Conservation (phyloP, 2,329 filamentous ascomycete species). For the Pseudopyrenochaeta lycopersici region DNA sequence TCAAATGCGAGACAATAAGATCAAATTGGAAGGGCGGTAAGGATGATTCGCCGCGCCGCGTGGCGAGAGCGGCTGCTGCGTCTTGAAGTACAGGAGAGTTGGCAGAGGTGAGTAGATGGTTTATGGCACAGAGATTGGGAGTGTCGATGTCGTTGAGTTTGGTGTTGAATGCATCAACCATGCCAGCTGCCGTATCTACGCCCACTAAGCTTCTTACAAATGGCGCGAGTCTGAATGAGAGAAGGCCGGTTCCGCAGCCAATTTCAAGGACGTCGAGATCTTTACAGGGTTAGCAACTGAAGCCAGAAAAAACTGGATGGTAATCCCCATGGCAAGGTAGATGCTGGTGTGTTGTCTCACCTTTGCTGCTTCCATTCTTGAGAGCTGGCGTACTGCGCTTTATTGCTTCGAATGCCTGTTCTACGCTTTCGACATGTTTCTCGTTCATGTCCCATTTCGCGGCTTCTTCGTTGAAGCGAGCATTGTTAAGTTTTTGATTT, state of each 20-base stretch:
- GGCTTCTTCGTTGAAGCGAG: conserved; percentile 65
- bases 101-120: conserved; percentile 59
- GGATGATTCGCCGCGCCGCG: conserved; percentile 32
- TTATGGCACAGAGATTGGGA: conserved; percentile 58
- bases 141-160: conserved; percentile 51
- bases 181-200: conserved; percentile 63
- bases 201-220: conserved; percentile 59
- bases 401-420: conserved; percentile 58
- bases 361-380: conserved; percentile 37
- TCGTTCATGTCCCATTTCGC: conserved; percentile 64
- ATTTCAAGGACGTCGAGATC: conserved; percentile 62
- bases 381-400: conserved; percentile 49
- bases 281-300: not conserved
- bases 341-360: conserved; percentile 21
- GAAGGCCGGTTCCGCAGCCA: conserved; percentile 65
- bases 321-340: not conserved
- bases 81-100: conserved; percentile 52
- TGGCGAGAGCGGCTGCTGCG: conserved; percentile 47
- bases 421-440: conserved; percentile 57
- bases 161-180: conserved; percentile 60
- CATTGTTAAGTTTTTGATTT: conserved; percentile 45
- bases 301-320: not conserved
- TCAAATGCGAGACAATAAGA: conserved; percentile 62
- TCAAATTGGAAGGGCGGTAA: conserved; percentile 54
- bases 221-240: conserved; percentile 61